A percentile compares a stretch with the other conserved stretches of the same genome.
Evolutionary conservation across 2,329 filamentous ascomycete species (phyloP).

Genomic region (Dactylonectria macrodidyma): DNA sequence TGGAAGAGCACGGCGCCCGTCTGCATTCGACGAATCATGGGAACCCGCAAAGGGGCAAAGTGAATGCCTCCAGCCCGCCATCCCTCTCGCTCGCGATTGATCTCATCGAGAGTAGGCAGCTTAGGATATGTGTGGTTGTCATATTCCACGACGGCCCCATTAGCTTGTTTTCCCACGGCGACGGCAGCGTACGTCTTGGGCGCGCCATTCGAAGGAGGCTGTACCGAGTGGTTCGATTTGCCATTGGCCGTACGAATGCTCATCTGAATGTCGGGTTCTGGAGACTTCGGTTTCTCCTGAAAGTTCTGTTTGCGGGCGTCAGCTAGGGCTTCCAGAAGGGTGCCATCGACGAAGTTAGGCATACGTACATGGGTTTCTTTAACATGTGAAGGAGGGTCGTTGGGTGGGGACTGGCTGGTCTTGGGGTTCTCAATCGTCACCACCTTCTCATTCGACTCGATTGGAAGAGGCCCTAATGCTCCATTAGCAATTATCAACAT

Average conservation of each 20-base stretch:
- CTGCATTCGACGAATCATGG: slow-evolving; percentile 79
- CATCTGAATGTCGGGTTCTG: slow-evolving; percentile 33
- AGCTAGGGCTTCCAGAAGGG: slow-evolving; percentile 11
- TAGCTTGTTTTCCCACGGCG: slow-evolving; percentile 29
- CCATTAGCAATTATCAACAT: slow-evolving; percentile 27
- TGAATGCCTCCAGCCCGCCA: slow-evolving; percentile 72
- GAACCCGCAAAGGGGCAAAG: slow-evolving; percentile 86
- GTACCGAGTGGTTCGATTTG: slow-evolving; percentile 34
- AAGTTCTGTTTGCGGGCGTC: slow-evolving; percentile 12
- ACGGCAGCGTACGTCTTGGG: slow-evolving; percentile 44
- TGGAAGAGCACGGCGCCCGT: slow-evolving; percentile 85
- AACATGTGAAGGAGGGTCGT: slow-evolving; percentile 21
- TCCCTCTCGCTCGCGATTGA: slow-evolving; percentile 47
- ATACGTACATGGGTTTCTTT: slow-evolving; percentile 21
- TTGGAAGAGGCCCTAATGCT: slow-evolving; percentile 18
- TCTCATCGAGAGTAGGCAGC: slow-evolving; percentile 41
- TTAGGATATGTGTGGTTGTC: slow-evolving; percentile 47
- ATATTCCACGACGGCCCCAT: slow-evolving; percentile 23
- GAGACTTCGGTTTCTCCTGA: slow-evolving; percentile 24
- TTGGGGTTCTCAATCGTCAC: slow-evolving; percentile 40
- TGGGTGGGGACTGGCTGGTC: slow-evolving; percentile 26
- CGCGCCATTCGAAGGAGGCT: slow-evolving; percentile 33
- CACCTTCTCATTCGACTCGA: slow-evolving; percentile 42
- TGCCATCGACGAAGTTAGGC: not conserved
- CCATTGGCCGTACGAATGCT: slow-evolving; percentile 40